Evolutionary conservation across 352 stramenopile genomes (phyloP).

Genomic region (Thraustochytrium sp.): DNA sequence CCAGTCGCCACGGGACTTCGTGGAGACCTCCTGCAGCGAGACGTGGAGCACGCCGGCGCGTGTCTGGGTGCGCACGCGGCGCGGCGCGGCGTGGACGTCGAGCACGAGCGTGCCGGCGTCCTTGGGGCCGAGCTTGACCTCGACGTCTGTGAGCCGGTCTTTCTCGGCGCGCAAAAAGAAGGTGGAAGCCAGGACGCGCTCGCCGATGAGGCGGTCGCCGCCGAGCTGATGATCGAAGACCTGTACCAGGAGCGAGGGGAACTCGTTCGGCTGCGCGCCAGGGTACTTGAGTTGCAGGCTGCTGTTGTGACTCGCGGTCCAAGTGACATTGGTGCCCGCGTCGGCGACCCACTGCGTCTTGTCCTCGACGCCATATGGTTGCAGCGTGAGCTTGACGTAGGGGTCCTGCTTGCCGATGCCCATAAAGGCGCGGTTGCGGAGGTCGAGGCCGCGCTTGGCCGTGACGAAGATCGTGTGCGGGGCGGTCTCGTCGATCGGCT

Average conservation of each 20-base stretch:
- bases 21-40: not conserved
- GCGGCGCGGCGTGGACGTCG: not conserved
- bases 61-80: not conserved
- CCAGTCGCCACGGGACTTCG: not conserved
- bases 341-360: not conserved
- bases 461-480: not conserved
- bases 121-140: not conserved
- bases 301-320: not conserved
- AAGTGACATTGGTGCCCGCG: not conserved
- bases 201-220: not conserved
- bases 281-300: not conserved
- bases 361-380: not conserved
- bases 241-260: not conserved
- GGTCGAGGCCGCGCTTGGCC: not conserved
- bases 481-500: not conserved
- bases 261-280: not conserved
- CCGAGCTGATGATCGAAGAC: not conserved
- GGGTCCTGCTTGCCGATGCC: slow-evolving; percentile 14
- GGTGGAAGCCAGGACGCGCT: not conserved
- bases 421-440: not conserved
- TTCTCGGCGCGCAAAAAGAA: slow-evolving; percentile 1
- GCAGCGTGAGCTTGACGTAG: not conserved
- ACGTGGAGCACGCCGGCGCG: not conserved
- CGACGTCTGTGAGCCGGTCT: not conserved
- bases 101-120: not conserved